phyloP scores from a whole-genome alignment of 2,329 filamentous ascomycete species.

The Harringtonia lauricola region DNA sequence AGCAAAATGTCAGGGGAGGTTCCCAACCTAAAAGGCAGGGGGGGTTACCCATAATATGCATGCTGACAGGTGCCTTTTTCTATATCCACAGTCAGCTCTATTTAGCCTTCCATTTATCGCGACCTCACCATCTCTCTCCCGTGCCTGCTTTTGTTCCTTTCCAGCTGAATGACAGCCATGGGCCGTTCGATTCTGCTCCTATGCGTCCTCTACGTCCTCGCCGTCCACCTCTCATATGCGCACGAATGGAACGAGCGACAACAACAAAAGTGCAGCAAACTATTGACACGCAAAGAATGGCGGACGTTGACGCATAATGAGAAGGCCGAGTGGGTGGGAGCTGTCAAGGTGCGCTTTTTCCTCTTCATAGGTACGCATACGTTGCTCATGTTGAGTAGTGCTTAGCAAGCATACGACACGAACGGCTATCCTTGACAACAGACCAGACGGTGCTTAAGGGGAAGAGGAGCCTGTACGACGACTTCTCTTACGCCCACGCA shows the following conservation, averaged over 20 bases:
- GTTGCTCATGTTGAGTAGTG: neutral
- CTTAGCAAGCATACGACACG: neutral
- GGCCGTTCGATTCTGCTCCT: neutral
- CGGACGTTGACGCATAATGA: neutral
- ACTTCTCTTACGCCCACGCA: constrained; percentile 1
- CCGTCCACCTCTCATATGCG: no score
- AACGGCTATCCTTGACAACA: neutral
- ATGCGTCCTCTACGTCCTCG: no score
- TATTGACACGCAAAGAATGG: constrained; percentile 1
- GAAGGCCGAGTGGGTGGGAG: constrained; percentile 1
- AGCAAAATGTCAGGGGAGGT: no score
- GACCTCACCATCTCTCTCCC: no score
- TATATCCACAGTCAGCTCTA: no score
- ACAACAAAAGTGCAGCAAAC: neutral
- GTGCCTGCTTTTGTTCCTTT: no score
- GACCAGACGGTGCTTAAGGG: neutral
- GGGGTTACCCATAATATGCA: no score
- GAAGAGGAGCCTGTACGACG: constrained; percentile 1
- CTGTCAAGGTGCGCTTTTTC: neutral
- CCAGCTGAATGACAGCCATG: neutral
- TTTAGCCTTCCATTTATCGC: no score
- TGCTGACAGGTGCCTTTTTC: no score
- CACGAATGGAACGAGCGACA: neutral
- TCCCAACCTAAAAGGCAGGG: no score
- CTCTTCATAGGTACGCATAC: no score